Evolutionary conservation across 495 filamentous ascomycete species (phyloP), one percentile per base, ranked within the genome.

Genomic region (Trichodelitschia bisporula): DNA sequence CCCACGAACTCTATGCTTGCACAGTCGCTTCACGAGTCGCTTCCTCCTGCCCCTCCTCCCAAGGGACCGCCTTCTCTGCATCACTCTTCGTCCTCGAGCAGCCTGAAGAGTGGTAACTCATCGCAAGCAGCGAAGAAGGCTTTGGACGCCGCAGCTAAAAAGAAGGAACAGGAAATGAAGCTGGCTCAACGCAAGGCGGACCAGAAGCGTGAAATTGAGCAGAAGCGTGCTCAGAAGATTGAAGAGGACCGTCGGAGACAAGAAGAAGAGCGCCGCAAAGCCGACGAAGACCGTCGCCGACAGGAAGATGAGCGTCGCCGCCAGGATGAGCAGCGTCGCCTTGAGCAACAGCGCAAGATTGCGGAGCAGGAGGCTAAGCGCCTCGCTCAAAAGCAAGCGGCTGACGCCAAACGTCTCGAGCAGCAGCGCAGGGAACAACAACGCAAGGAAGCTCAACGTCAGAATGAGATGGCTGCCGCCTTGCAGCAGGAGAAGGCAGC

Each of bases 81-180:
- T n/a, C n/a, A n/a, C n/a, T n/a, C n/a, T 56, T 59, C 62, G 8
- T 76, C 77, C 1, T 51, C 58, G 3, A 61, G 55, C 34, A 77
- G 62, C 43, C 57, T 83, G 30, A 82, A 79, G 50, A 68, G 62
- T 36, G 68, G 71, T 2, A 62, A 57, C 13, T 66, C 71, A n/a
- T 18, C 24, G 67, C 66, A 19, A 51, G 55, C 18, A 61, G 45
- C 41, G 67, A 64, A 48, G 33, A 79, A 62, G 46, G 71, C 59
- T 30, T 57, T 64, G 15, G 66, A 69, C 20, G 56, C 61, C 16
- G 69, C 68, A n/a, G 75, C 73, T 28, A 64, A 62, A 39, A 77
- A 77, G 47, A 77, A 69, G 39, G 76, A 84, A 40, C 66, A 72
- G 42, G 78, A 86, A 39, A 76, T 84, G 44, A 66, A 64, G 19